Evolutionary conservation across 2,329 filamentous ascomycete genomes (phyloP).

Genomic region (Zymoseptoria tritici): DNA sequence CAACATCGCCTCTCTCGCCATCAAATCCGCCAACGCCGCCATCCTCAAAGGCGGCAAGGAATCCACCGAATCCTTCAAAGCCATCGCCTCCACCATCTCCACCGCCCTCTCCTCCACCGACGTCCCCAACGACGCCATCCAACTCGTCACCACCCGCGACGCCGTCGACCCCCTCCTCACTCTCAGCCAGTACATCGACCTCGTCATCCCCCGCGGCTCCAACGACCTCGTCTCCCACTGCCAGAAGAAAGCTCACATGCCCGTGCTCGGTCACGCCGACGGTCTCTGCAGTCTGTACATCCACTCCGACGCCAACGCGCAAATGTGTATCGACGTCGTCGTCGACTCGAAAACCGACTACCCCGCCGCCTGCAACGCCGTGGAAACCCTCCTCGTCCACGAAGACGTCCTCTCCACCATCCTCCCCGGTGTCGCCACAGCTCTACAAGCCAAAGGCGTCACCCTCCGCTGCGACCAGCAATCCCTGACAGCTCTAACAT

Average conservation of each 20-base stretch:
- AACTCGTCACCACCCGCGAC: constrained; percentile 89
- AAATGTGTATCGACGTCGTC: constrained; percentile 66
- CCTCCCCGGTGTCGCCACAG: constrained; percentile 65
- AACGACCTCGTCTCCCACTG: constrained; percentile 87
- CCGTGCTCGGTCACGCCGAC: constrained; percentile 92
- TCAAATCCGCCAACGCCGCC: constrained; percentile 95
- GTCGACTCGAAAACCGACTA: constrained; percentile 92
- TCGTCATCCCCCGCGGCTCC: constrained; percentile 86
- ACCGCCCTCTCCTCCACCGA: constrained; percentile 61
- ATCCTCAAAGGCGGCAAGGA: constrained; percentile 97
- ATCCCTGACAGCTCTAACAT: constrained; percentile 57
- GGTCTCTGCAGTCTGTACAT: constrained; percentile 85
- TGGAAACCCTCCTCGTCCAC: constrained; percentile 88
- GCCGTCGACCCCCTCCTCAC: constrained; percentile 80
- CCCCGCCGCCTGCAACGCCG: constrained; percentile 86
- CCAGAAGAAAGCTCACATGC: constrained; percentile 85
- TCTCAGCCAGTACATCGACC: constrained; percentile 81
- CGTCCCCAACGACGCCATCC: constrained; percentile 80
- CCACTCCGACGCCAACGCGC: constrained; percentile 65
- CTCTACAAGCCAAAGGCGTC: constrained; percentile 69
- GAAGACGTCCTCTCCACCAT: constrained; percentile 58
- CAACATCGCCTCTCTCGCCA: constrained; percentile 89
- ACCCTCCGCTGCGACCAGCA: constrained; percentile 68
- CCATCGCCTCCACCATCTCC: constrained; percentile 81
- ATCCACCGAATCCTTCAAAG: constrained; percentile 87